These are phyloP conservation scores for Ogataea polymorpha DNA, from an alignment of 805 yeast species.

Conservation along the genomic window DNA sequence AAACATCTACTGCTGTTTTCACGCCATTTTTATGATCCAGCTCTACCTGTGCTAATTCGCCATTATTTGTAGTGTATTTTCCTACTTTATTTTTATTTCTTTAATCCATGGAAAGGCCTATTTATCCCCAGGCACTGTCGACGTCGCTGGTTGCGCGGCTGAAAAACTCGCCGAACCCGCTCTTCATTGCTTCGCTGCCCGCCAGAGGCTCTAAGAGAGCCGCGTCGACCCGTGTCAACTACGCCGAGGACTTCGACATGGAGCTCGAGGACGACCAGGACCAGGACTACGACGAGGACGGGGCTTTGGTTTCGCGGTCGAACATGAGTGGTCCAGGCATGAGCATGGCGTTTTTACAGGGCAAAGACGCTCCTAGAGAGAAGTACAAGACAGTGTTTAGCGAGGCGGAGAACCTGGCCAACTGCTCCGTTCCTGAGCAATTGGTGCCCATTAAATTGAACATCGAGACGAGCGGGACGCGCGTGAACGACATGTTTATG, in stretches of 20 bases:
- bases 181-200: slow-evolving; percentile 70
- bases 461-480: slow-evolving; percentile 54
- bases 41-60: not conserved
- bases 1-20: not conserved
- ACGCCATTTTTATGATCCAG: not conserved
- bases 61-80: not conserved
- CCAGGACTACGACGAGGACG: slow-evolving; percentile 47
- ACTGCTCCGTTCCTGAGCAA: slow-evolving; percentile 38
- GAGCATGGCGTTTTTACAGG: slow-evolving; percentile 33
- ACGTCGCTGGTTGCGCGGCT: slow-evolving; percentile 73
- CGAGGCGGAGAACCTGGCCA: slow-evolving; percentile 33
- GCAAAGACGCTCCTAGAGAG: slow-evolving; percentile 41
- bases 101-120: slow-evolving; percentile 24
- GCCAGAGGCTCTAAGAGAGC: slow-evolving; percentile 74
- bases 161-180: slow-evolving; percentile 68
- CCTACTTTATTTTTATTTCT: slow-evolving; percentile 1
- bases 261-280: slow-evolving; percentile 36
- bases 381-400: slow-evolving; percentile 32
- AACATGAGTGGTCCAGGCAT: slow-evolving; percentile 12
- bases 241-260: slow-evolving; percentile 74
- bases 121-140: slow-evolving; percentile 73
- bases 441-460: slow-evolving; percentile 67
- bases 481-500: slow-evolving; percentile 62
- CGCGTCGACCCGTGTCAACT: slow-evolving; percentile 62
- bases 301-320: slow-evolving; percentile 44